Conservation (phyloP, 345 rosid genomes). For the Geranium brycei region DNA sequence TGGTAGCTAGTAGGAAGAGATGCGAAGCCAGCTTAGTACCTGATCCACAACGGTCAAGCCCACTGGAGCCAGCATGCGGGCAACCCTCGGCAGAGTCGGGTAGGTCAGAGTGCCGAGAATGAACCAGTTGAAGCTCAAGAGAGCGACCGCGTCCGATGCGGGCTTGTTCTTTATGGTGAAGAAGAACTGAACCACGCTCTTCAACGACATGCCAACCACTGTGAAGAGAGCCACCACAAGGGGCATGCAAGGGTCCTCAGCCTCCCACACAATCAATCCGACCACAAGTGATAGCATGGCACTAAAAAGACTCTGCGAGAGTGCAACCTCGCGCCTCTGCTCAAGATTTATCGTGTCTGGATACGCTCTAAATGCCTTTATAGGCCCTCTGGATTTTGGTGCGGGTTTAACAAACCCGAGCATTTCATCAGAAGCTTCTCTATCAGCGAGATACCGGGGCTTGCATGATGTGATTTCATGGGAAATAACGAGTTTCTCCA, state of each 20-base stretch:
- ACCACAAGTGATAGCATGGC: conserved; percentile 48
- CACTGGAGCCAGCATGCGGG: conserved; percentile 23
- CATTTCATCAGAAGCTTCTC: conserved; percentile 14
- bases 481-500: conserved; percentile 15
- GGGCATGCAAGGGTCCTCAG: conserved; percentile 54
- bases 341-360: conserved; percentile 14
- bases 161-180: conserved; percentile 49
- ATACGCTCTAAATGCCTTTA: conserved; percentile 9
- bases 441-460: conserved; percentile 10
- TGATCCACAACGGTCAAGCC: conserved; percentile 5
- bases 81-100: conserved; percentile 49
- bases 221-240: conserved; percentile 65
- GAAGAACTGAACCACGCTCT: conserved; percentile 55
- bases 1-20: conserved; percentile 13
- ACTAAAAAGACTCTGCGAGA: conserved; percentile 50
- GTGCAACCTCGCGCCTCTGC: conserved; percentile 34
- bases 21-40: conserved; percentile 17
- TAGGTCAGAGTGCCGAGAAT: conserved; percentile 62
- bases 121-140: conserved; percentile 79
- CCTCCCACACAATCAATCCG: conserved; percentile 51
- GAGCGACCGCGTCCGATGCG: conserved; percentile 65
- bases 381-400: conserved; percentile 6
- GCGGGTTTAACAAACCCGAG: conserved; percentile 8
- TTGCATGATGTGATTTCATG: conserved; percentile 9
- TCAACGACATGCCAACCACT: conserved; percentile 63